Conservation (phyloP, 129 eudicot genomes). For the Flaveria ramosissima region DNA sequence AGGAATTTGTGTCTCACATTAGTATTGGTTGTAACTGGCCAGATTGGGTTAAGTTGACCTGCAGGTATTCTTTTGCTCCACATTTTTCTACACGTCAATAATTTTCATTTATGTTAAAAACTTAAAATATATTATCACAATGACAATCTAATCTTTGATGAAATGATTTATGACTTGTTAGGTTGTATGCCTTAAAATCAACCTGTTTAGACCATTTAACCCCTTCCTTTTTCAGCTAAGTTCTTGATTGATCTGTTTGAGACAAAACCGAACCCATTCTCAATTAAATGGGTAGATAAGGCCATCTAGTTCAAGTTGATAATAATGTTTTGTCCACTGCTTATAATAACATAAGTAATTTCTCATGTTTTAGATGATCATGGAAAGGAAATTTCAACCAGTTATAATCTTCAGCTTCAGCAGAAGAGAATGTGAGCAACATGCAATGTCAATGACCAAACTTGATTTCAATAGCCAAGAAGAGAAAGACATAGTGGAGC, state of each 20-base stretch:
- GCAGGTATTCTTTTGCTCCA: neutral
- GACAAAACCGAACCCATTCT: neutral
- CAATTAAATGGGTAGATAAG: neutral
- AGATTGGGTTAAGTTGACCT: neutral
- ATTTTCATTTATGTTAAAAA: neutral
- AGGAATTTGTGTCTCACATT: neutral
- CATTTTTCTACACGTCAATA: neutral
- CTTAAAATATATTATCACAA: neutral
- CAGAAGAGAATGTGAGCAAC: constrained; percentile 99
- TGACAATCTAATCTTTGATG: neutral
- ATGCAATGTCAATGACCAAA: constrained; percentile 96
- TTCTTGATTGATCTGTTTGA: neutral
- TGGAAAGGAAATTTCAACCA: constrained; percentile 98
- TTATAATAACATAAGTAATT: neutral
- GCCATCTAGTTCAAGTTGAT: neutral
- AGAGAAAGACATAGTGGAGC: constrained; percentile 91
- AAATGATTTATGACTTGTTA: neutral
- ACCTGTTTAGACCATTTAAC: neutral
- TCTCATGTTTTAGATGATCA: constrained; percentile 75
- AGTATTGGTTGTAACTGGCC: neutral
- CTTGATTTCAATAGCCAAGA: constrained; percentile 89
- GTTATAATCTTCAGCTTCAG: constrained; percentile 97
- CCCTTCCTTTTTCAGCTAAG: neutral
- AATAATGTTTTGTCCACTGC: neutral
- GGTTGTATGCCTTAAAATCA: neutral